Evolutionary conservation across 352 stramenopile species (phyloP).

Genomic region (Globisporangium yorkense): DNA sequence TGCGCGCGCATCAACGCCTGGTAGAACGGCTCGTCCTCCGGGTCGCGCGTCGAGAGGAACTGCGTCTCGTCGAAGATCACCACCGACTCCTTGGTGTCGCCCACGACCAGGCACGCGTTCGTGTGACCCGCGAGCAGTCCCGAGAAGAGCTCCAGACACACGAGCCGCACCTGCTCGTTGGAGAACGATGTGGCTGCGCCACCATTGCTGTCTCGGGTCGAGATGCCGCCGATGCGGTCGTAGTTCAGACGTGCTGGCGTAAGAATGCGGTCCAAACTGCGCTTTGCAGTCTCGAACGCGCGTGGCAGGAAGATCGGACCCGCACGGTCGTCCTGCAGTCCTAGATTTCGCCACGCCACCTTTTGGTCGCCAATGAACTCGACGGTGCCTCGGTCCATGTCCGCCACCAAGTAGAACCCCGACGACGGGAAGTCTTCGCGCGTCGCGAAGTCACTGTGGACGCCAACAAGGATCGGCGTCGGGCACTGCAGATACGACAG

Average conservation of each 20-base stretch:
- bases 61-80: constrained; percentile 86
- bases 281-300: constrained; percentile 49
- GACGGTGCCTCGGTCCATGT: constrained; percentile 63
- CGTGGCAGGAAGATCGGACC: constrained; percentile 45
- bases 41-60: constrained; percentile 57
- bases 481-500: constrained; percentile 87
- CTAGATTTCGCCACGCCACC: constrained; percentile 51
- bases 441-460: constrained; percentile 66
- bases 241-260: constrained; percentile 27
- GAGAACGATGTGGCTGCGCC: constrained; percentile 6
- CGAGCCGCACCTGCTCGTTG: constrained; percentile 44
- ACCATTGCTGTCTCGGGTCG: neutral
- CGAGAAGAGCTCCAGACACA: constrained; percentile 68
- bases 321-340: constrained; percentile 32
- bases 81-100: constrained; percentile 81
- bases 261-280: constrained; percentile 48
- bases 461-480: constrained; percentile 85
- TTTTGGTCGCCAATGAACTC: constrained; percentile 61
- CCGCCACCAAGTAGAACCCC: constrained; percentile 68
- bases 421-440: constrained; percentile 53
- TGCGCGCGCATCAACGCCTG: constrained; percentile 64
- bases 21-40: constrained; percentile 62
- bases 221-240: constrained; percentile 31
- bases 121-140: constrained; percentile 60
- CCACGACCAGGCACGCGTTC: constrained; percentile 72